Conservation (phyloP, 768 basidiomycete genomes). For the Chlorophyllum brunneum region DNA sequence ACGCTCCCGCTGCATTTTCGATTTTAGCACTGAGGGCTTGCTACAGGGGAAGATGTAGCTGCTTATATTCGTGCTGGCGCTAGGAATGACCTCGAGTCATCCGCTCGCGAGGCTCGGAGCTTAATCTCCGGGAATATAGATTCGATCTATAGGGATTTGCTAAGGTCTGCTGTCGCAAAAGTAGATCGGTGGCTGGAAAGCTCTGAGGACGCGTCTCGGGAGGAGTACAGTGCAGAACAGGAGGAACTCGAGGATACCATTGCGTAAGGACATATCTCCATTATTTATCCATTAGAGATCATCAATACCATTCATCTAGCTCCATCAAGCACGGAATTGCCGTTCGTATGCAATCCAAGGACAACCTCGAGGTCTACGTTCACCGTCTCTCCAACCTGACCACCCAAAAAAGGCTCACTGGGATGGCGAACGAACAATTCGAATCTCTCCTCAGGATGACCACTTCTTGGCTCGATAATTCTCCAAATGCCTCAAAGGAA, state of each 20-base stretch:
- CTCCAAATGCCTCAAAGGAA: too few species aligned
- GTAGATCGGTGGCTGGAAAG: slow-evolving; percentile 81
- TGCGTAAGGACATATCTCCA: too few species aligned
- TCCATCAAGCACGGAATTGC: too few species aligned
- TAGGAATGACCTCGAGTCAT: slow-evolving; percentile 94
- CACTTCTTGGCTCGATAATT: too few species aligned
- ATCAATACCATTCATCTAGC: too few species aligned
- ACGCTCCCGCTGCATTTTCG: slow-evolving; percentile 3
- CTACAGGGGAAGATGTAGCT: slow-evolving; percentile 84
- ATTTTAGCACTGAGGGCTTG: slow-evolving; percentile 1
- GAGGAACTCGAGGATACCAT: slow-evolving; percentile 87
- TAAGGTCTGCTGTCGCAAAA: slow-evolving; percentile 78
- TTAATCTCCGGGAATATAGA: slow-evolving; percentile 83
- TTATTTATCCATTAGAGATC: too few species aligned
- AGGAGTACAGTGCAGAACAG: slow-evolving; percentile 90
- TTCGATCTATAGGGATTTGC: slow-evolving; percentile 86
- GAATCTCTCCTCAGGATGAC: too few species aligned
- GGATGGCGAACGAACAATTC: too few species aligned
- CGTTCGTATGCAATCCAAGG: too few species aligned
- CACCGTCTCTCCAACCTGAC: too few species aligned
- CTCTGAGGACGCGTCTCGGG: slow-evolving; percentile 88
- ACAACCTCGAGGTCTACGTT: too few species aligned
- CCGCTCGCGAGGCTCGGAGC: slow-evolving; percentile 93
- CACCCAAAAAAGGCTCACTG: too few species aligned
- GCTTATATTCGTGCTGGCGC: slow-evolving; percentile 75